phyloP scores from a whole-genome alignment of 306 rosid species.

The Herpetospermum pedunculosum region DNA sequence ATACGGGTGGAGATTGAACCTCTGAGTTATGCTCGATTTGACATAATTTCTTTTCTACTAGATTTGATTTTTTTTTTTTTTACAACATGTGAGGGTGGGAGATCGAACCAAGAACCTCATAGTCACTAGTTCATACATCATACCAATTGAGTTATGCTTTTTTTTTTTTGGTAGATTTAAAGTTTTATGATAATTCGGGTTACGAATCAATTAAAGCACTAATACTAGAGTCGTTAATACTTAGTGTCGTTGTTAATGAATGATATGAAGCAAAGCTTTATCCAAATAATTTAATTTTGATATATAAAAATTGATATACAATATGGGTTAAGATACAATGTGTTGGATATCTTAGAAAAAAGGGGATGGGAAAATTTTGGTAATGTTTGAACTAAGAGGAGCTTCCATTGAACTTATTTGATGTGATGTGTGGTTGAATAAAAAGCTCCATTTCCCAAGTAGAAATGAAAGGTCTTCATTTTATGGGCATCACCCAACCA shows the following conservation, averaged over 20 bases:
- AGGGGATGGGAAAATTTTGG: background rate
- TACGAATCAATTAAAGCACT: too few species aligned
- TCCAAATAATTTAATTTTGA: background rate
- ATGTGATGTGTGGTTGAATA: conserved; percentile 3
- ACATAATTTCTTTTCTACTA: too few species aligned
- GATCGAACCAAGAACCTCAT: too few species aligned
- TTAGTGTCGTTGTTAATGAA: background rate
- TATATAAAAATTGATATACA: background rate
- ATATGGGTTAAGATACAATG: background rate
- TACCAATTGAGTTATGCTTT: too few species aligned
- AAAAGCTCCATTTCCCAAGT: conserved; percentile 9
- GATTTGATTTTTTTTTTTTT: too few species aligned
- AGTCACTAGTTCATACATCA: too few species aligned
- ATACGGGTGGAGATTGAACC: too few species aligned
- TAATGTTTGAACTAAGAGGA: background rate
- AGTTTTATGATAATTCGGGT: too few species aligned
- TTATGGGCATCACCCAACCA: conserved; percentile 26
- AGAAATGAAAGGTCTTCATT: background rate
- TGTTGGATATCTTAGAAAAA: background rate
- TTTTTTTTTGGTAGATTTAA: too few species aligned
- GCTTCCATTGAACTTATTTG: background rate
- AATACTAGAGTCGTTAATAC: background rate
- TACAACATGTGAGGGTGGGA: too few species aligned
- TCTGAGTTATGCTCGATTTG: too few species aligned
- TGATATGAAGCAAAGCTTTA: background rate